These are phyloP conservation scores for Ogataea minuta DNA, from an alignment of 805 yeast genomes.

Conservation along the genomic window DNA sequence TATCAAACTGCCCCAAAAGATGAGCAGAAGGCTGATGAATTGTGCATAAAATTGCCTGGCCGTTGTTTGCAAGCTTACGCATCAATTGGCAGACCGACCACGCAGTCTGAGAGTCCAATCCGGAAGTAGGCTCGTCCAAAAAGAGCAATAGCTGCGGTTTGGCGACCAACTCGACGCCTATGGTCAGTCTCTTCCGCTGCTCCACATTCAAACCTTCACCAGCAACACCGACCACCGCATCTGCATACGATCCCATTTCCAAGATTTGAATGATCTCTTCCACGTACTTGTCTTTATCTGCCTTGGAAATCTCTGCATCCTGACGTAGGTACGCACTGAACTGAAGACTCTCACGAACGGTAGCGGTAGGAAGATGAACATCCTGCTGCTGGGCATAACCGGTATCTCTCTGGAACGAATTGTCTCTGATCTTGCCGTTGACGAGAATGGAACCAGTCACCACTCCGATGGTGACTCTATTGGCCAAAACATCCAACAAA, in stretches of 20 bases:
- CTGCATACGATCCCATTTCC: slow-evolving; percentile 51
- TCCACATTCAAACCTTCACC: slow-evolving; percentile 53
- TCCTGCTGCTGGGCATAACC: slow-evolving; percentile 60
- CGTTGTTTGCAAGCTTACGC: slow-evolving; percentile 45
- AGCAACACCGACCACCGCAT: slow-evolving; percentile 46
- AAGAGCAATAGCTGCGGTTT: slow-evolving; percentile 49
- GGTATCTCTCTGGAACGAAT: slow-evolving; percentile 47
- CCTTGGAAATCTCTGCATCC: slow-evolving; percentile 36
- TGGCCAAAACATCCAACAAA: slow-evolving; percentile 47
- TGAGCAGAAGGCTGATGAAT: slow-evolving; percentile 84
- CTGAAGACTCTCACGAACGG: slow-evolving; percentile 50
- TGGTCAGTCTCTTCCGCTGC: slow-evolving; percentile 49
- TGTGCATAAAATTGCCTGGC: slow-evolving; percentile 59
- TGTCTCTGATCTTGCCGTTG: slow-evolving; percentile 45
- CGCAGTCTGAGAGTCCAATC: slow-evolving; percentile 56
- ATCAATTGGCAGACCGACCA: slow-evolving; percentile 52
- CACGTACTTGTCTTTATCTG: slow-evolving; percentile 46
- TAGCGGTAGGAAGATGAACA: slow-evolving; percentile 44
- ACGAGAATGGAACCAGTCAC: slow-evolving; percentile 54
- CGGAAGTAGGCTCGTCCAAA: slow-evolving; percentile 61
- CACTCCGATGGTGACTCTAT: slow-evolving; percentile 50
- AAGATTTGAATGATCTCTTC: slow-evolving; percentile 46
- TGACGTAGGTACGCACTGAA: slow-evolving; percentile 49
- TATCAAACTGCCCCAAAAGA: slow-evolving; percentile 69
- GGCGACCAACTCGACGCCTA: slow-evolving; percentile 53